These are phyloP conservation scores for Psilocybe mexicana DNA, from an alignment of 1,284 basidiomycete species.

Conservation along the genomic window DNA sequence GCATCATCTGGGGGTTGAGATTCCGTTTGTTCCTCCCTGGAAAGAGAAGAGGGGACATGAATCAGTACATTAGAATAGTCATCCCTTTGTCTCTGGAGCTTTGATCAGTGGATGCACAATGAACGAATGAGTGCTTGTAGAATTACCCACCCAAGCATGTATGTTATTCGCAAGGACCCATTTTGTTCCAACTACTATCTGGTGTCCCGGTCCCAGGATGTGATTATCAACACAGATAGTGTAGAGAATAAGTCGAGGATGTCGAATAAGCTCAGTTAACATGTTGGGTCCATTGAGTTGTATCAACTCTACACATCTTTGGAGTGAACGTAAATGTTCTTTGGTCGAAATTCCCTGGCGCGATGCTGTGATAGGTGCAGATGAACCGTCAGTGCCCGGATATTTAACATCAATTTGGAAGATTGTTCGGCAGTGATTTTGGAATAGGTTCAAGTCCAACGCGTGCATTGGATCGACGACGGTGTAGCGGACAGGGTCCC, in stretches of 20 bases:
- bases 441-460: conserved; percentile 29
- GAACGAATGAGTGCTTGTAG: too few species aligned
- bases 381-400: conserved; percentile 22
- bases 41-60: too few species aligned
- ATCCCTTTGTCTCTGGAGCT: too few species aligned
- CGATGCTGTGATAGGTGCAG: background rate
- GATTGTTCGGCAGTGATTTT: conserved; percentile 27
- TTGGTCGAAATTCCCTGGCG: background rate
- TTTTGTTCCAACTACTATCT: conserved; percentile 18
- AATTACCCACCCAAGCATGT: conserved; percentile 21
- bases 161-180: conserved; percentile 24
- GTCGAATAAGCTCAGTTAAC: conserved; percentile 13
- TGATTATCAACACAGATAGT: conserved; percentile 22
- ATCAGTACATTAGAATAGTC: too few species aligned
- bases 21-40: too few species aligned
- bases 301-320: conserved; percentile 13
- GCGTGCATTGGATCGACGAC: conserved; percentile 39
- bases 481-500: conserved; percentile 32
- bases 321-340: background rate
- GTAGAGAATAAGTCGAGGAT: conserved; percentile 18
- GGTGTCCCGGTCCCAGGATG: conserved; percentile 7
- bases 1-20: too few species aligned
- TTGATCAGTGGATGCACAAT: background rate
- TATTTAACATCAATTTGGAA: conserved; percentile 27
- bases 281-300: background rate